Percentiles rank a stretch among this genome's conserved stretches.
phyloP scores from a whole-genome alignment of 768 basidiomycete species.

The Naganishia friedmannii region DNA sequence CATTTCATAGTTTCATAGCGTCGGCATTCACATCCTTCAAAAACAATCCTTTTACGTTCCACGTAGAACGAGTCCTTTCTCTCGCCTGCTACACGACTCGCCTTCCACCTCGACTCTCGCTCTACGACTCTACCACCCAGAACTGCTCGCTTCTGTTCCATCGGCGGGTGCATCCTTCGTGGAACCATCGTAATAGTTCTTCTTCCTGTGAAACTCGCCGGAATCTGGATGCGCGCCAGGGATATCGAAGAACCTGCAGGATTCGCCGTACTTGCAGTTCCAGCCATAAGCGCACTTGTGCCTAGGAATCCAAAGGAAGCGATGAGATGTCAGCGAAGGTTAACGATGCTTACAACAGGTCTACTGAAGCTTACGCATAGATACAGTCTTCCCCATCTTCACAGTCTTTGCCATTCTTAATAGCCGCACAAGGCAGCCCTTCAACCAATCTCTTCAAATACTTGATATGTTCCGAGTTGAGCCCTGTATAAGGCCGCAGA shows the following conservation, averaged over 20 bases:
- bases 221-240: neutral
- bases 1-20: too few relatives aligned
- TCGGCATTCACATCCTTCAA: too few relatives aligned
- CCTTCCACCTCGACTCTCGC: too few relatives aligned
- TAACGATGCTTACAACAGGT: neutral
- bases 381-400: neutral
- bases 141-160: too few relatives aligned
- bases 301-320: neutral
- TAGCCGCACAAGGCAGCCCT: neutral
- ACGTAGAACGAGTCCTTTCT: too few relatives aligned
- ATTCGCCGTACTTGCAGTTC: slow-evolving; percentile 4
- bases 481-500: neutral
- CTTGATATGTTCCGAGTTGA: slow-evolving; percentile 11
- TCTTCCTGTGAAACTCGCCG: neutral
- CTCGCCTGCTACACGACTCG: too few relatives aligned
- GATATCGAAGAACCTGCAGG: slow-evolving; percentile 8
- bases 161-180: too few relatives aligned
- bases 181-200: neutral
- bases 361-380: neutral
- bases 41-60: too few relatives aligned
- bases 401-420: neutral
- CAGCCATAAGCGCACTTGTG: neutral
- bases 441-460: neutral
- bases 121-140: too few relatives aligned
- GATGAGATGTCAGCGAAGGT: neutral